Evolutionary conservation across 2,329 filamentous ascomycete genomes (phyloP), one percentile per base, ranked within the genome.

Genomic region (Sarocladium strictum): DNA sequence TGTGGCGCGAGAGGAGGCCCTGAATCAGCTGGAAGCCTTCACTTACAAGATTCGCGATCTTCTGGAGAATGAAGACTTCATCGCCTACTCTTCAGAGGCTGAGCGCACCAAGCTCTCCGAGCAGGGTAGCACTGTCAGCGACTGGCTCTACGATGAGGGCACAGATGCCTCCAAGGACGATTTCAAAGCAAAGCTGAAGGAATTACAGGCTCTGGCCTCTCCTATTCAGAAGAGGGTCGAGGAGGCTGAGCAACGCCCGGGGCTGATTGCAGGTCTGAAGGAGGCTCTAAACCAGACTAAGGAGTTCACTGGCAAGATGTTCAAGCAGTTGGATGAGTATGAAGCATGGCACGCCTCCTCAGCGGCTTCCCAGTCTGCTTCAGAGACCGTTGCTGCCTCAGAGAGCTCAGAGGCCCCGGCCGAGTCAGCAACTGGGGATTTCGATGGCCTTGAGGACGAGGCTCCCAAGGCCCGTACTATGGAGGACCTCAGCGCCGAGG

Each of bases 1-100:
- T 52, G 73, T 84, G 33, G 76, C 84, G 56, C 84, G 92, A 29
- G 92, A 97, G 67, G 93, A 97, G 68, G 84, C 89, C 1, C 76
- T 97, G 55, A 99, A 97, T 72, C 87, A 89, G 60, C 83, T 99
- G n/a, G 94, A 99, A 71, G 86, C 81, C 12, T 97, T 88, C 70
- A 96, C 93, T 14, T 99, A 99, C 77, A 87, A 85, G 64, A 82
- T 89, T 26, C 86, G 91, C 24, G 91, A 97, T 68, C 78, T 96
- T 43, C 77, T 97, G 2, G 86, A 90, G 40, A 86, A 87, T 57
- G 84, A 89, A 49, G 77, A 78, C 1, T 97, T 97, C 67, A 75
- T 87, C 53, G 78, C 78, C 12, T 83, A 80, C 3, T 88, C 91
- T 29, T 93, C 87, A 10, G 74, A 83, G 3, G 78, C 81, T 19